Evolutionary conservation across 805 yeast species (phyloP), one percentile per base, ranked within the genome.

Genomic region (Candida michaelii): DNA sequence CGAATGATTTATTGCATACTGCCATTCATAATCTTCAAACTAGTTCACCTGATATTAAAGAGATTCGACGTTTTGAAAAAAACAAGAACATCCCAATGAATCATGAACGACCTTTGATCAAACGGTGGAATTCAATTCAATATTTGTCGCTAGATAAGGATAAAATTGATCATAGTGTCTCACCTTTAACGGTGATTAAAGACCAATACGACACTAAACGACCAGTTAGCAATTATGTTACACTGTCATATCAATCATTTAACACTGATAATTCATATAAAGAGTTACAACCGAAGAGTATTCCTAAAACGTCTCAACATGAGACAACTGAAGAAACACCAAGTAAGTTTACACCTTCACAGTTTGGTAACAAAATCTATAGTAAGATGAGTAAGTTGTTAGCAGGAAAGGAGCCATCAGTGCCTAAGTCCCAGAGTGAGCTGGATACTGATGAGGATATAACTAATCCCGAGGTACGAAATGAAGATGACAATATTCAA

Each of bases 171-270:
- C 37, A 35, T 31, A 55, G 60, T 33, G 32, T 58, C 2, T 60
- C 65, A 2, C 65, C 66, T 1, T 49, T 62, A 32, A 58, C 65
- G 0, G 59, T 60, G 9, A 43, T 61, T 14, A 44, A 52, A 31
- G 66, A 62, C 33, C 52, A 55, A 33, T 61, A 60, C 40, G 49
- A 61, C 39, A 59, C 57, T 14, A 52, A 36, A 39, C 32, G 58
- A 15, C 64, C 63, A 1, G 39, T 32, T 6, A 35, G 42, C 21
- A 47, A 46, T 30, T 15, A 25, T 12, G 31, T 25, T 3, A 13
- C 37, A 14, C 21, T 24, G 27, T 30, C 38, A 2, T 14, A 32
- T 12, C 30, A 16, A 5, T 10, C n/a, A 6, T 29, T 16, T 19
- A 5, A 19, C 5, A 30, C 46, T 10, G 51, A 40, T 27, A 45